Evolutionary conservation across 495 filamentous ascomycete genomes (phyloP).

Genomic region (Geopyxis carbonaria): DNA sequence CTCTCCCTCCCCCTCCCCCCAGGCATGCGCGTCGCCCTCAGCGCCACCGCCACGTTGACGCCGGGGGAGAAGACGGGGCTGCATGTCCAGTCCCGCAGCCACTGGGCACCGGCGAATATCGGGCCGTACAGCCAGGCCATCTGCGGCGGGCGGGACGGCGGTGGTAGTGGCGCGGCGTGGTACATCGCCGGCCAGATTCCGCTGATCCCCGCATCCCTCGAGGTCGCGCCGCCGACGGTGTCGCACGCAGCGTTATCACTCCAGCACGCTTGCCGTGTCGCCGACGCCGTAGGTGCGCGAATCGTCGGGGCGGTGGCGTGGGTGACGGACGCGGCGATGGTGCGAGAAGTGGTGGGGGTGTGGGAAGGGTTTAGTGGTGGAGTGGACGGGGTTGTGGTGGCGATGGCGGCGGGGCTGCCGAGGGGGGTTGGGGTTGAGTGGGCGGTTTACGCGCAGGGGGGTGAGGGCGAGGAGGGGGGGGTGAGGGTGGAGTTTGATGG

Average conservation of each 20-base stretch:
- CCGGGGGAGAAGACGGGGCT: constrained; percentile 31
- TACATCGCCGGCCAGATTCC: constrained; percentile 80
- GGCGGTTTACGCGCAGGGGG: too few relatives aligned
- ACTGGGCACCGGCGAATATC: constrained; percentile 98
- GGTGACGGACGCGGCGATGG: constrained; percentile 31
- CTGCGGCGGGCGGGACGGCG: too few relatives aligned
- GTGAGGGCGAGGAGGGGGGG: too few relatives aligned
- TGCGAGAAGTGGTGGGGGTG: constrained; percentile 29
- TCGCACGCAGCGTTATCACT: constrained; percentile 47
- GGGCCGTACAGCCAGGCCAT: constrained; percentile 88
- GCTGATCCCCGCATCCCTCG: constrained; percentile 67
- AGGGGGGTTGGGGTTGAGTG: not conserved
- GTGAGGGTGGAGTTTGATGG: too few relatives aligned
- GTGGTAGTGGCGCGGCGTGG: constrained; percentile 26
- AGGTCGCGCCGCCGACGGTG: constrained; percentile 27
- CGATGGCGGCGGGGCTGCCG: not conserved
- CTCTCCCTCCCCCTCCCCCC: constrained; percentile 51
- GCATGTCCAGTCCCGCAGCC: constrained; percentile 83
- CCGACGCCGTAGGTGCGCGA: constrained; percentile 46
- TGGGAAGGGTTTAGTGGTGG: constrained; percentile 37
- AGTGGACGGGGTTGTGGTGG: not conserved
- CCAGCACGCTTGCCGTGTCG: constrained; percentile 84
- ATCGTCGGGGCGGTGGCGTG: constrained; percentile 52
- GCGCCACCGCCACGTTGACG: constrained; percentile 32
- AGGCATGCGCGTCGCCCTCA: constrained; percentile 43